These are phyloP conservation scores for Backusella circina DNA, from an alignment of 192 early-diverging fungal species.

Conservation along the genomic window DNA sequence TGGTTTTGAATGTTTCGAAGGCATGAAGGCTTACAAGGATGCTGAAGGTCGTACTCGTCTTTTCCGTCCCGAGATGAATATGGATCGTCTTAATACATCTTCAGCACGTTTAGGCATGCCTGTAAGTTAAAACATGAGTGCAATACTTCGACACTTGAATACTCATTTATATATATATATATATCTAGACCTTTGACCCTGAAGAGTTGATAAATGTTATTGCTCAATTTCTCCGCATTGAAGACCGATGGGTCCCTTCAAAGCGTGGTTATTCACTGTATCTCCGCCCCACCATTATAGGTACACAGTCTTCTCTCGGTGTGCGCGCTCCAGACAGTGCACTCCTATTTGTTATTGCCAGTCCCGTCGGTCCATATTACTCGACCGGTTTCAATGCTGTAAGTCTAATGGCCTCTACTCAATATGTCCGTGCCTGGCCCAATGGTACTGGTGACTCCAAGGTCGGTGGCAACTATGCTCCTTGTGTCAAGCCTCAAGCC, in stretches of 20 bases:
- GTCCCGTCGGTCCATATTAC: constrained; percentile 96
- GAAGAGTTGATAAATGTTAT: constrained; percentile 79
- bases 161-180: background rate
- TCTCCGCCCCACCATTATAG: constrained; percentile 89
- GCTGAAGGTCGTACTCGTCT: constrained; percentile 80
- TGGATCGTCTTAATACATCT: constrained; percentile 79
- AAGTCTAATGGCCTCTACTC: constrained; percentile 75
- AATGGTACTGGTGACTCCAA: constrained; percentile 92
- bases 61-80: constrained; percentile 97
- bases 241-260: constrained; percentile 85
- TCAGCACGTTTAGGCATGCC: constrained; percentile 82
- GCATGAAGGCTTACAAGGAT: constrained; percentile 92
- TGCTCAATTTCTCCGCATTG: constrained; percentile 75
- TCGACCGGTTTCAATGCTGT: constrained; percentile 90
- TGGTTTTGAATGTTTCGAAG: constrained; percentile 93
- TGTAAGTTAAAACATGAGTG: constrained; percentile 33
- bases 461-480: constrained; percentile 84
- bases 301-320: constrained; percentile 80
- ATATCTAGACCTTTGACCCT: constrained; percentile 57
- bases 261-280: constrained; percentile 93
- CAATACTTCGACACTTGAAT: background rate
- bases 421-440: constrained; percentile 91
- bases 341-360: constrained; percentile 86
- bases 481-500: constrained; percentile 67
- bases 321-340: constrained; percentile 77